Conservation (phyloP, 306 rosid species). For the Vicia sativa region DNA sequence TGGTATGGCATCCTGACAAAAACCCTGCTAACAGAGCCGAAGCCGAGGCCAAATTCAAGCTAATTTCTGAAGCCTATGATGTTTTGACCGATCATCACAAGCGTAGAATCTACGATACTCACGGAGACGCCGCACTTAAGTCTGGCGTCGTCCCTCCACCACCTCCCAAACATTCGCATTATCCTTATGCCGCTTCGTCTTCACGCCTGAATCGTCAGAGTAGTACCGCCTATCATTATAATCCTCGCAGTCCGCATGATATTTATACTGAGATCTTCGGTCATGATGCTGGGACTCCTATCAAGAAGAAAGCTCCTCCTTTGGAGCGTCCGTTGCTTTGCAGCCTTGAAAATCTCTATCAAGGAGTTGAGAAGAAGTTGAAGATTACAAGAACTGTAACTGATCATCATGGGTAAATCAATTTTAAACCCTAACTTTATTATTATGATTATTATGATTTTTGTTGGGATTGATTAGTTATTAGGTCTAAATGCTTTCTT, state of each 20-base stretch:
- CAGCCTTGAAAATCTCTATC: constrained; percentile 85
- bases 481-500: too few relatives aligned
- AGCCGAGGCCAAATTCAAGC: constrained; percentile 86
- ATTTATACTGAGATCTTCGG: constrained; percentile 83
- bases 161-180: constrained; percentile 37
- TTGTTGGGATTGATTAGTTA: neutral
- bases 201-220: constrained; percentile 41
- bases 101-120: constrained; percentile 96
- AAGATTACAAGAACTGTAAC: constrained; percentile 74
- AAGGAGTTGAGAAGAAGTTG: constrained; percentile 84
- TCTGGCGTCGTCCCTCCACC: constrained; percentile 86
- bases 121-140: constrained; percentile 85
- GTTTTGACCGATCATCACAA: constrained; percentile 82
- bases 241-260: constrained; percentile 72
- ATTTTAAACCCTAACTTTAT: constrained; percentile 36
- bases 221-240: constrained; percentile 53
- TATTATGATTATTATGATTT: neutral
- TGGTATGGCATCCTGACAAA: constrained; percentile 96
- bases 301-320: constrained; percentile 53
- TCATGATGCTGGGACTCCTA: constrained; percentile 31
- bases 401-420: constrained; percentile 68
- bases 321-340: constrained; percentile 70
- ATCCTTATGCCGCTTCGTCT: constrained; percentile 29
- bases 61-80: constrained; percentile 86
- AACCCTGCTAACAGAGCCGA: constrained; percentile 64